Conservation (phyloP, 192 early-diverging fungal species). For the Rhizophagus sp. region DNA sequence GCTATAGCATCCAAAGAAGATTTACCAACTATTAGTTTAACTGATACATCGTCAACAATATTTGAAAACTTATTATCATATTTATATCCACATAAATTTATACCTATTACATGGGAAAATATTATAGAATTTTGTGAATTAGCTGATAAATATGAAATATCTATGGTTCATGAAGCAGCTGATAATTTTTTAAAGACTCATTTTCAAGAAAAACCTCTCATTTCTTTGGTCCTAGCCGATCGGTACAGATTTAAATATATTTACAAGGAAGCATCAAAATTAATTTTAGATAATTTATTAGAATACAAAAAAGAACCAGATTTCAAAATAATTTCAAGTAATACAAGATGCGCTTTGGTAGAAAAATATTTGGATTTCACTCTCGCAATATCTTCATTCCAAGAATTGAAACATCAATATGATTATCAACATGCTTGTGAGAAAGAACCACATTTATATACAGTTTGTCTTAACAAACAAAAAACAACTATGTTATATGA, state of each 20-base stretch:
- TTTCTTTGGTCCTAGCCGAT: background rate
- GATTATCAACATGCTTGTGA: background rate
- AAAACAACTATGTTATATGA: background rate
- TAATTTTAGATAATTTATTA: background rate
- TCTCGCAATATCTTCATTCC: background rate
- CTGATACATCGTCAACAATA: background rate
- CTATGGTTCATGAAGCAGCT: background rate
- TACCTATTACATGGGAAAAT: background rate
- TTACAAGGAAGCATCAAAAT: conserved; percentile 8
- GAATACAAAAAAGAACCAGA: background rate
- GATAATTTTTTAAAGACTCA: background rate
- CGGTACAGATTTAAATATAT: background rate
- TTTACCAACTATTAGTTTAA: background rate
- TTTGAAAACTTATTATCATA: background rate
- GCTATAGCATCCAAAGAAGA: background rate
- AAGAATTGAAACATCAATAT: background rate
- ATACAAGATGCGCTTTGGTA: background rate
- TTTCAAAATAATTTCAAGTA: background rate
- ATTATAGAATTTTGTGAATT: background rate
- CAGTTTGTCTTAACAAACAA: background rate
- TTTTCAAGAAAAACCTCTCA: background rate
- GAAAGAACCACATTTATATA: background rate
- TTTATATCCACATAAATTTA: background rate
- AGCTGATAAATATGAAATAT: conserved; percentile 6
- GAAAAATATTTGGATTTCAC: background rate